Evolutionary conservation across 1,139 yeast genomes (phyloP), one percentile per base, ranked within the genome.

Genomic region (Magnusiomyces suaveolens): DNA sequence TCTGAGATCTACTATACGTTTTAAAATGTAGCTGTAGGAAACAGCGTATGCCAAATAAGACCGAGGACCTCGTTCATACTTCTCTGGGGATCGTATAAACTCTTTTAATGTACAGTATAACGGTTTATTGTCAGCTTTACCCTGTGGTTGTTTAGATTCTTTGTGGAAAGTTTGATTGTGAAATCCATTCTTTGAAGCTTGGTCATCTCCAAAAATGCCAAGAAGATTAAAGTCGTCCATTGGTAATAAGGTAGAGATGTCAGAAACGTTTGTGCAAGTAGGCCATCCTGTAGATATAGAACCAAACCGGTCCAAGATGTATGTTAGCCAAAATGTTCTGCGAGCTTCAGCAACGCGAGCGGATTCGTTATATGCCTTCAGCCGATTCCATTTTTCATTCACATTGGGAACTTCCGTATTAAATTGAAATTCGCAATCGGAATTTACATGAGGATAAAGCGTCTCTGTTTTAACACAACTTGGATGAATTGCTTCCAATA

Each of bases 251-350:
- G 67, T 61, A 25, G 51, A 51, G 18, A 68, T 60, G 26, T 62
- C 64, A 16, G 54, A 54, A 29, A 56, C 60, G 25, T 60, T 56
- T 14, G 63, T 44, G n/a, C 57, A 46, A 23, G 58, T 52, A 2
- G 70, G 69, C 65, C 69, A 62, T 20, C 67, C 63, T 3, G 69
- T 62, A 6, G 66, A 69, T 1, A 62, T 54, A 20, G 66, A 57
- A 6, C 66, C 63, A 18, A 62, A 57, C 24, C 64, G 58, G 44
- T 68, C 71, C 36, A 61, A 54, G 24, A 60, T 21, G 46, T 63
- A 57, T 4, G 62, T 60, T 26, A 56, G 53, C 71, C 71, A 68
- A 48, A 68, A 63, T 29, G 69, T 61, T 14, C 69, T 57, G 4
- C 69, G 61, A 21, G 60, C 58, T 57, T 66, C 70, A 24, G 65